These are phyloP conservation scores for Achlya hypogyna DNA, from an alignment of 352 stramenopile genomes.

Conservation along the genomic window DNA sequence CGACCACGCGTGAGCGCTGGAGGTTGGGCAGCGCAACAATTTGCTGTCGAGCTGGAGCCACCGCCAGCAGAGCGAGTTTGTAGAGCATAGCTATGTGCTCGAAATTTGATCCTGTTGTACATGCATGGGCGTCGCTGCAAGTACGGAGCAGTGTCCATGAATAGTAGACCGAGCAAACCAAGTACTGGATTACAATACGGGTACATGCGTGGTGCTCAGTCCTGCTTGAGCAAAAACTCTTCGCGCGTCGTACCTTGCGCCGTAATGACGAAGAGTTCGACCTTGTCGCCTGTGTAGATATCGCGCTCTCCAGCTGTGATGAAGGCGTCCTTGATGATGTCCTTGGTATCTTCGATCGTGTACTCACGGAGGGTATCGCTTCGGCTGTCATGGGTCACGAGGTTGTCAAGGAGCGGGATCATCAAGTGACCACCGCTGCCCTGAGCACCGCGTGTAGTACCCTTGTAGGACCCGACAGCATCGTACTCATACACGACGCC, in stretches of 20 bases:
- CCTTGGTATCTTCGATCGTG: constrained; percentile 89
- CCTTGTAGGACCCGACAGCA: constrained; percentile 89
- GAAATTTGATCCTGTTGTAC: too few relatives aligned
- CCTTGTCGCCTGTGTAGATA: constrained; percentile 98
- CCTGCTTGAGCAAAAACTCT: constrained; percentile 92
- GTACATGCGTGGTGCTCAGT: constrained; percentile 47
- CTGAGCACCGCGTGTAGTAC: constrained; percentile 60
- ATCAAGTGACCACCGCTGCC: constrained; percentile 94
- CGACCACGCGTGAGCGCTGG: not conserved
- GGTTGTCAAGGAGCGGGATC: constrained; percentile 97
- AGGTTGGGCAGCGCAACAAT: too few relatives aligned
- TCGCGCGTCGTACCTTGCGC: constrained; percentile 85
- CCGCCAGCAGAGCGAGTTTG: too few relatives aligned
- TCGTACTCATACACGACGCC: constrained; percentile 98
- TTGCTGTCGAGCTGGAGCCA: too few relatives aligned
- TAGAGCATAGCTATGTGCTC: too few relatives aligned
- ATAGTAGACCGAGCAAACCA: too few relatives aligned
- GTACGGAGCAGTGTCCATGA: not conserved
- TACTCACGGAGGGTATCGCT: constrained; percentile 88
- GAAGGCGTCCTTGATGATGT: constrained; percentile 99
- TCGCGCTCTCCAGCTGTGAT: constrained; percentile 97
- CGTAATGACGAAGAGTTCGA: constrained; percentile 98
- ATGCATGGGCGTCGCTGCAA: not conserved
- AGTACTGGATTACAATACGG: not conserved
- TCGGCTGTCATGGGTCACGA: constrained; percentile 88